Evolutionary conservation across 73 alveolate species (phyloP).

Genomic region (Uronychia binucleata): DNA sequence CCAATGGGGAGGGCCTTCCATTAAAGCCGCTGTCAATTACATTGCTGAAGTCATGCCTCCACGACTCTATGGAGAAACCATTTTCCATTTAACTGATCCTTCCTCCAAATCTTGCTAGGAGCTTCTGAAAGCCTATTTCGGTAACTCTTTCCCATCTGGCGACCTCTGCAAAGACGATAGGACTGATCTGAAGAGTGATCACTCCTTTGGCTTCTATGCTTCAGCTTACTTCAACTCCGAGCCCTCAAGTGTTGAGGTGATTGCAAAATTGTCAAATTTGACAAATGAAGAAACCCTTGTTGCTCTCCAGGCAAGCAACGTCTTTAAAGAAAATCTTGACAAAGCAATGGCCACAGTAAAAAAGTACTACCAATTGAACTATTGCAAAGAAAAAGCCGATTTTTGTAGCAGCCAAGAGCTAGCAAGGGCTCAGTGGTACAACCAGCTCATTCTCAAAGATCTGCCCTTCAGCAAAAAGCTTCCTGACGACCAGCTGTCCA

Average conservation of each 20-base stretch:
- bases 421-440: constrained; percentile 35
- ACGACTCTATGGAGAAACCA: constrained; percentile 4
- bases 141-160: background rate
- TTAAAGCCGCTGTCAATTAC: background rate
- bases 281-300: background rate
- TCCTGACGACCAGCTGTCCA: background rate
- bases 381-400: background rate
- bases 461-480: constrained; percentile 1
- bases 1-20: background rate
- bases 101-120: background rate
- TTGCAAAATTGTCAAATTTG: background rate
- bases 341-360: background rate
- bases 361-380: constrained; percentile 8
- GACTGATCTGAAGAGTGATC: background rate
- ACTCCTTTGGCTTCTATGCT: constrained; percentile 1
- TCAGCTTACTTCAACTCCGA: background rate
- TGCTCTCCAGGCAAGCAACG: background rate
- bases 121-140: background rate
- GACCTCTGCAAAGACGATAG: background rate
- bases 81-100: background rate
- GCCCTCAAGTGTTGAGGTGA: background rate
- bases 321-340: background rate
- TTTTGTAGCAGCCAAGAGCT: constrained; percentile 32
- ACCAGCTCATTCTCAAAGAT: constrained; percentile 3
- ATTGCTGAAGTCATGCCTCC: background rate